A percentile compares a stretch with the other conserved stretches of the same genome.
Evolutionary conservation across 768 basidiomycete genomes (phyloP).

Genomic region (Boletales sp.): DNA sequence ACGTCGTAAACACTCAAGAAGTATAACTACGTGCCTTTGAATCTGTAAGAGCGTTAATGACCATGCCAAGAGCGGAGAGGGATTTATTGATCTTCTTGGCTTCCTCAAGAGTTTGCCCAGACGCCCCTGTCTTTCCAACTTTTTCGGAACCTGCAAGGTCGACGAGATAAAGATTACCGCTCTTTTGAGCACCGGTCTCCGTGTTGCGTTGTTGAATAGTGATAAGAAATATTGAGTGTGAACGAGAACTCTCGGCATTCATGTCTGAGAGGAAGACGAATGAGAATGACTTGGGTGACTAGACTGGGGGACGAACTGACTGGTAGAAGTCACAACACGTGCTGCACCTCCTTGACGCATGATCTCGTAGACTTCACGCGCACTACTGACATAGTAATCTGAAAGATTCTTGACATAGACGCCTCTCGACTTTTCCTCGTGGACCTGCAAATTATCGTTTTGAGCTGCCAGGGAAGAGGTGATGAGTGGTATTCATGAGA

Average conservation of each 20-base stretch:
- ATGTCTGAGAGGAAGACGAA: constrained; percentile 60
- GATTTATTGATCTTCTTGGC: constrained; percentile 99
- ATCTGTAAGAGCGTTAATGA: constrained; percentile 97
- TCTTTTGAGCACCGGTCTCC: constrained; percentile 93
- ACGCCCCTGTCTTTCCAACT: constrained; percentile 98
- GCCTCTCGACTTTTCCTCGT: constrained; percentile 96
- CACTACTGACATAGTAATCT: constrained; percentile 96
- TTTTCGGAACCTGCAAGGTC: constrained; percentile 99
- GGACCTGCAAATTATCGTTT: constrained; percentile 97
- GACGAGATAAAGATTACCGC: constrained; percentile 94
- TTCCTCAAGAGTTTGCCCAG: constrained; percentile 97
- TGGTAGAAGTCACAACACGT: constrained; percentile 90
- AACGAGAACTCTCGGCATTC: constrained; percentile 99
- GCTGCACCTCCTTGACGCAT: constrained; percentile 95
- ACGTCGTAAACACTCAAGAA: neutral
- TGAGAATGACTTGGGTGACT: constrained; percentile 1
- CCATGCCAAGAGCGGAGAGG: constrained; percentile 96
- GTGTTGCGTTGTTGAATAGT: constrained; percentile 96
- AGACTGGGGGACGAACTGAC: constrained; percentile 45
- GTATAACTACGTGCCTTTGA: constrained; percentile 61
- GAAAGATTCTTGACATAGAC: constrained; percentile 98
- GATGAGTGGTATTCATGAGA: constrained; percentile 4
- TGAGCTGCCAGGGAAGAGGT: constrained; percentile 52
- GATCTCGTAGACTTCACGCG: constrained; percentile 95
- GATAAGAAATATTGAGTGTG: constrained; percentile 98